Percentiles rank a stretch among this genome's conserved stretches.
Conservation (phyloP, 2,329 filamentous ascomycete genomes). For the Stachybotrys echinatus region DNA sequence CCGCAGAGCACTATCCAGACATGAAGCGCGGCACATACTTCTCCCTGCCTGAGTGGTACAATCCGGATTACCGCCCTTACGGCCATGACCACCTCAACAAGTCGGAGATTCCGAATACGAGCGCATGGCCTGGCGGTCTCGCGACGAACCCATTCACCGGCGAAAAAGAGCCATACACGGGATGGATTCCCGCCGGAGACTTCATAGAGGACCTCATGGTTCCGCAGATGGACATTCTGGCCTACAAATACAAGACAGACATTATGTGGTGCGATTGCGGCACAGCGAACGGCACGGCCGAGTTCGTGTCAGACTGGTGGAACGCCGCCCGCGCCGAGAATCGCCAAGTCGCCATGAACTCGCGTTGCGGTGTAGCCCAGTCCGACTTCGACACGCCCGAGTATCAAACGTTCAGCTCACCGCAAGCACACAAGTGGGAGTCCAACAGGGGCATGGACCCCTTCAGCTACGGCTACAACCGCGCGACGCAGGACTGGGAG, state of each 20-base stretch:
- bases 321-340: conserved; percentile 29
- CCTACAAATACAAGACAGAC: conserved; percentile 35
- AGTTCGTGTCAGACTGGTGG: conserved; percentile 36
- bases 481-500: conserved; percentile 39
- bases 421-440: conserved; percentile 46
- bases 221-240: conserved; percentile 40
- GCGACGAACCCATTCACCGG: conserved; percentile 40
- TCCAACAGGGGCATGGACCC: conserved; percentile 56
- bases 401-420: conserved; percentile 25
- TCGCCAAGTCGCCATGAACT: conserved; percentile 49
- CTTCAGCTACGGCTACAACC: conserved; percentile 54
- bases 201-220: conserved; percentile 37
- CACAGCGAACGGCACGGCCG: conserved; percentile 34
- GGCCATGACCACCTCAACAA: conserved; percentile 30
- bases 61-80: conserved; percentile 37
- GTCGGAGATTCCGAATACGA: conserved; percentile 33
- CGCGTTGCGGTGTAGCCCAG: conserved; percentile 44
- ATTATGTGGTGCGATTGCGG: conserved; percentile 47
- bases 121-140: conserved; percentile 26
- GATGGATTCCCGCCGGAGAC: conserved; percentile 30
- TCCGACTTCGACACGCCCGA: conserved; percentile 57
- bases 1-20: conserved; percentile 27
- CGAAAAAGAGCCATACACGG: conserved; percentile 34
- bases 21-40: conserved; percentile 42
- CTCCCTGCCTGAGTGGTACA: conserved; percentile 44